These are phyloP conservation scores for Saccharomyces pastorianus DNA, from an alignment of 1,139 yeast genomes.

Conservation along the genomic window DNA sequence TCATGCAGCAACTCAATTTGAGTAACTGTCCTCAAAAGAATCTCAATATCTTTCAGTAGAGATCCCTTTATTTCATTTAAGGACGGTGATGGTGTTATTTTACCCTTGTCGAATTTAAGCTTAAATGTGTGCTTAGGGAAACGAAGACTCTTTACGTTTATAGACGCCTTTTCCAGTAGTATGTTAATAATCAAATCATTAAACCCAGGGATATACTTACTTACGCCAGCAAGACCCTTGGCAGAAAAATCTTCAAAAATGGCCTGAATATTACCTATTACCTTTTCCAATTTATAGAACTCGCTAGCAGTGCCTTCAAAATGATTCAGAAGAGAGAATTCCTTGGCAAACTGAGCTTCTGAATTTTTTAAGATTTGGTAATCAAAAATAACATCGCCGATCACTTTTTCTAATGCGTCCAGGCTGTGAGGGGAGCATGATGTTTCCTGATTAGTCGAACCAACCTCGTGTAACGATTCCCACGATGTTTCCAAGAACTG, in stretches of 20 bases:
- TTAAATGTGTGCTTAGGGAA: not conserved
- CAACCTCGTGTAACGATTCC: not conserved
- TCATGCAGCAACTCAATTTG: not conserved
- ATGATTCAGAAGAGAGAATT: not conserved
- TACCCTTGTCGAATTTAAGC: not conserved
- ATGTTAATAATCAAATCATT: not conserved
- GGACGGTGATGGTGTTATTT: not conserved
- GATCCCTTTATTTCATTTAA: not conserved
- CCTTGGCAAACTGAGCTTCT: not conserved
- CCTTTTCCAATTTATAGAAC: not conserved
- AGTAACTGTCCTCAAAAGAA: not conserved
- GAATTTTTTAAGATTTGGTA: not conserved
- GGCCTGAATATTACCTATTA: not conserved
- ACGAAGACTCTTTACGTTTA: not conserved
- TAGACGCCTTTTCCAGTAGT: not conserved
- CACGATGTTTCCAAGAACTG: not conserved
- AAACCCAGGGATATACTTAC: not conserved
- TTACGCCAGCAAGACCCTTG: not conserved
- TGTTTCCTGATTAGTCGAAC: not conserved
- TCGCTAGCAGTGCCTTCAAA: not conserved
- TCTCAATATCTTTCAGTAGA: not conserved
- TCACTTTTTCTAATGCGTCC: not conserved
- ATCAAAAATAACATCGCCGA: not conserved
- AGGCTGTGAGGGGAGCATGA: not conserved
- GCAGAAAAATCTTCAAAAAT: not conserved